Evolutionary conservation across 1,284 basidiomycete species (phyloP).

Genomic region (Malassezia dermatis): DNA sequence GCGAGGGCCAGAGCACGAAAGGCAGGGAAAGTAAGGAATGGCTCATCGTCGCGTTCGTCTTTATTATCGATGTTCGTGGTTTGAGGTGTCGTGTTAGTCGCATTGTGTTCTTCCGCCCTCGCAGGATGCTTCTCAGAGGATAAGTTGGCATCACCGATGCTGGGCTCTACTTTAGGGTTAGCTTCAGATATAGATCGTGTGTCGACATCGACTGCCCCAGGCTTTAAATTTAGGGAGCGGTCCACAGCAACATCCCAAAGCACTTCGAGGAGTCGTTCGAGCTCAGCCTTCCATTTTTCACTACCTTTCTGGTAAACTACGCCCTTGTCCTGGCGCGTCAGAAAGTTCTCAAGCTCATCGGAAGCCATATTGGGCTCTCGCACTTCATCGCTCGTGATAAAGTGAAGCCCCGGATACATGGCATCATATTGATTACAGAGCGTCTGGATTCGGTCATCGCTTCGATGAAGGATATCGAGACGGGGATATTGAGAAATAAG

Average conservation of each 20-base stretch:
- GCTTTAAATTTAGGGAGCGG: slow-evolving; percentile 28
- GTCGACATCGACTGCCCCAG: background rate
- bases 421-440: slow-evolving; percentile 38
- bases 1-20: slow-evolving; percentile 43
- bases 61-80: background rate
- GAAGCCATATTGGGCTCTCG: slow-evolving; percentile 52
- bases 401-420: slow-evolving; percentile 36
- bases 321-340: slow-evolving; percentile 6
- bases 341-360: slow-evolving; percentile 25
- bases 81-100: background rate
- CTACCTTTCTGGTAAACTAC: slow-evolving; percentile 16
- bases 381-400: slow-evolving; percentile 42
- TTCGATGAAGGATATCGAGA: background rate
- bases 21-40: slow-evolving; percentile 38
- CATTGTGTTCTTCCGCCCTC: background rate
- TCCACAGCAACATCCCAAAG: slow-evolving; percentile 42
- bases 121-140: background rate
- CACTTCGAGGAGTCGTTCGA: slow-evolving; percentile 33
- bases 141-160: background rate
- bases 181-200: background rate
- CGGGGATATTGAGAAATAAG: slow-evolving; percentile 1
- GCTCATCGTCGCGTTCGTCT: slow-evolving; percentile 16
- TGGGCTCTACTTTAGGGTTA: background rate
- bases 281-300: slow-evolving; percentile 31
- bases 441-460: slow-evolving; percentile 11